Conservation (phyloP, 2,329 filamentous ascomycete species). For the Scedosporium apiospermum region DNA sequence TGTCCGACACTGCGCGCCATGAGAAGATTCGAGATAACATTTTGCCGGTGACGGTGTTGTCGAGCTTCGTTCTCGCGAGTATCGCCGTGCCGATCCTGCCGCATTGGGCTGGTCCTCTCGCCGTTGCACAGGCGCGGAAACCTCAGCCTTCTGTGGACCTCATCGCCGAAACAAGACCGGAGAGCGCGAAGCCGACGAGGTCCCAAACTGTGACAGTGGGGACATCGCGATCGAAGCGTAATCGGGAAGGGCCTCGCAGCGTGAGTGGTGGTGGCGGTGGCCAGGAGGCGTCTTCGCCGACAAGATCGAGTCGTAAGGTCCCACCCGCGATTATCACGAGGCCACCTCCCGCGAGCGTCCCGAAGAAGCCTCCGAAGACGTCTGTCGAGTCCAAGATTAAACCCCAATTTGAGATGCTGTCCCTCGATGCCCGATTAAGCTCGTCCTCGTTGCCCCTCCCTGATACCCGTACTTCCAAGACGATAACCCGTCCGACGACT, state of each 20-base stretch:
- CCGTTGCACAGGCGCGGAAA: slow-evolving; percentile 72
- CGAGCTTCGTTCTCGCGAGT: slow-evolving; percentile 70
- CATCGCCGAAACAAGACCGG: slow-evolving; percentile 43
- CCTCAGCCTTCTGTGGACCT: slow-evolving; percentile 54
- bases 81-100: slow-evolving; percentile 66
- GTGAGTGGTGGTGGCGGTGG: not conserved
- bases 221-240: slow-evolving; percentile 40
- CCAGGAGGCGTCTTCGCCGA: not conserved
- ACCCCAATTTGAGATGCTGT: slow-evolving; percentile 41
- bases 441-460: slow-evolving; percentile 59
- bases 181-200: slow-evolving; percentile 44
- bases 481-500: slow-evolving; percentile 43
- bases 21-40: slow-evolving; percentile 77
- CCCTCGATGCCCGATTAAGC: slow-evolving; percentile 53
- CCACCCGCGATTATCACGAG: slow-evolving; percentile 13
- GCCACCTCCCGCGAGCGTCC: slow-evolving; percentile 15
- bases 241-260: not conserved
- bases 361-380: slow-evolving; percentile 4
- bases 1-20: slow-evolving; percentile 56
- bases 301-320: not conserved
- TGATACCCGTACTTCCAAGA: slow-evolving; percentile 44
- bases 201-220: slow-evolving; percentile 56
- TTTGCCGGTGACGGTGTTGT: slow-evolving; percentile 69
- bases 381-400: slow-evolving; percentile 24
- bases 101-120: slow-evolving; percentile 70